Evolutionary conservation across 306 rosid species (phyloP).

Genomic region (Astragalus glycyphyllos): DNA sequence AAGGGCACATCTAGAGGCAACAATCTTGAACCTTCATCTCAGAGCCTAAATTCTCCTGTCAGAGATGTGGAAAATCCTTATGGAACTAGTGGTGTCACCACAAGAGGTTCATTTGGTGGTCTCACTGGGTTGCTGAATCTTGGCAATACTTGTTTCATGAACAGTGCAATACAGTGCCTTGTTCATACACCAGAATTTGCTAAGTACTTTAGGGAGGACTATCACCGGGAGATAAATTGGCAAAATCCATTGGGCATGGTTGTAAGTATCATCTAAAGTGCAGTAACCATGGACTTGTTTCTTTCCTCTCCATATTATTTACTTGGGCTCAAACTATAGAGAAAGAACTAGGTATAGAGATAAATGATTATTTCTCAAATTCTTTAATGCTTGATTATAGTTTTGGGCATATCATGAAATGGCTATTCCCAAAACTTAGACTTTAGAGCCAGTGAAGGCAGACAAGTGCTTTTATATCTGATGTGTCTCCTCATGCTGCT

Average conservation of each 20-base stretch:
- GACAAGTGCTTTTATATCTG: not conserved
- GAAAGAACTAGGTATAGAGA: constrained; percentile 34
- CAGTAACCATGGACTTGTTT: constrained; percentile 43
- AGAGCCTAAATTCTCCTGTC: constrained; percentile 57
- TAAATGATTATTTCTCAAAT: constrained; percentile 8
- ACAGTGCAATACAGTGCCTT: constrained; percentile 96
- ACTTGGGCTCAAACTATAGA: constrained; percentile 16
- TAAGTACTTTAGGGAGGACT: constrained; percentile 90
- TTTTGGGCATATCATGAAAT: constrained; percentile 8
- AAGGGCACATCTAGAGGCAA: constrained; percentile 72
- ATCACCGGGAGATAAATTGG: constrained; percentile 94
- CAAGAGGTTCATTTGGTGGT: constrained; percentile 90
- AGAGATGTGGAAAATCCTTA: constrained; percentile 73
- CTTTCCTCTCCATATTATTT: constrained; percentile 36
- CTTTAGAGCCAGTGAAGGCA: constrained; percentile 7
- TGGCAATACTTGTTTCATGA: constrained; percentile 99
- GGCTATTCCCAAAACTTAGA: not conserved
- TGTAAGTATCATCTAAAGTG: constrained; percentile 69
- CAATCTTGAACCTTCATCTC: constrained; percentile 67
- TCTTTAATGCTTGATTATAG: constrained; percentile 15
- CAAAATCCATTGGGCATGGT: constrained; percentile 97
- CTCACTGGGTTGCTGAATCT: constrained; percentile 93
- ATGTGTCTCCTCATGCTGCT: not conserved
- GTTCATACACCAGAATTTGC: constrained; percentile 98
- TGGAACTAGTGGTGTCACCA: constrained; percentile 76